These are phyloP conservation scores for Rhizopus arrhizus DNA, from an alignment of 371 early-diverging fungal genomes.

Conservation along the genomic window DNA sequence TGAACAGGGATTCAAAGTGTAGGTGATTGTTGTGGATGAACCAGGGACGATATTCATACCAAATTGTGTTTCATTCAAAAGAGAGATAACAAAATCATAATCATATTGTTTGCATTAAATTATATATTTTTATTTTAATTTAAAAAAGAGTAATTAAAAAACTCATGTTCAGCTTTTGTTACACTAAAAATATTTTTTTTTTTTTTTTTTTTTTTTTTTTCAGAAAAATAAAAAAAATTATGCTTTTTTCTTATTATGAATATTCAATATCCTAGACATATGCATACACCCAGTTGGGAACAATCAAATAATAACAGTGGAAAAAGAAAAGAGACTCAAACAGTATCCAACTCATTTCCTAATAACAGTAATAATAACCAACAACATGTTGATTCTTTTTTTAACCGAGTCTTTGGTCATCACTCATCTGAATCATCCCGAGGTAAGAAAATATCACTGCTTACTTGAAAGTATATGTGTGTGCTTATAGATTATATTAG, in stretches of 20 bases:
- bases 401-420: constrained; percentile 43
- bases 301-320: constrained; percentile 4
- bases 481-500: not conserved
- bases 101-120: not conserved
- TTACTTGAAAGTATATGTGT: not conserved
- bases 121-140: not conserved
- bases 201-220: constrained; percentile 2
- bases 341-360: constrained; percentile 3
- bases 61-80: too few relatives aligned
- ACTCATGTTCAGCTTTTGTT: constrained; percentile 2
- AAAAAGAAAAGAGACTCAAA: constrained; percentile 3
- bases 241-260: constrained; percentile 12
- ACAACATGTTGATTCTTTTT: constrained; percentile 35
- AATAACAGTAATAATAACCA: constrained; percentile 8
- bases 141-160: not conserved
- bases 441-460: constrained; percentile 24
- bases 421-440: constrained; percentile 43
- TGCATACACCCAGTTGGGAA: constrained; percentile 21
- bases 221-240: constrained; percentile 2
- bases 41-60: too few relatives aligned
- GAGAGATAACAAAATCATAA: too few relatives aligned
- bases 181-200: constrained; percentile 12
- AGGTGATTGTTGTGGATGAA: too few relatives aligned
- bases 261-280: constrained; percentile 20
- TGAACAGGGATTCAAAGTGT: too few relatives aligned